Conservation (phyloP, 2,329 filamentous ascomycete genomes). For the Colletotrichum cordylinicola region DNA sequence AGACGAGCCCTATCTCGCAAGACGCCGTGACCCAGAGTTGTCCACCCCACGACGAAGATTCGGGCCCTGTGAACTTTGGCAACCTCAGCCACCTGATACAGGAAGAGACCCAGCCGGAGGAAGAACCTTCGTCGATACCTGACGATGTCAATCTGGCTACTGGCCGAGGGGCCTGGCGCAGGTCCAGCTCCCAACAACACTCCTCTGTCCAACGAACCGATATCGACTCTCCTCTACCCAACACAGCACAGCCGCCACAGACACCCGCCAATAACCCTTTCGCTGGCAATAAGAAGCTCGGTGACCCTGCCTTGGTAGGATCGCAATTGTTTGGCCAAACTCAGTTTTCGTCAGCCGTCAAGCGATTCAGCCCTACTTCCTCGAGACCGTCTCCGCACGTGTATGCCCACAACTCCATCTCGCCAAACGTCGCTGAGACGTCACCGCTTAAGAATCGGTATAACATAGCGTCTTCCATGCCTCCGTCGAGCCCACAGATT, state of each 20-base stretch:
- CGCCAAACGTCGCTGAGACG: slow-evolving; percentile 48
- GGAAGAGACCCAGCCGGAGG: slow-evolving; percentile 46
- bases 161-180: slow-evolving; percentile 44
- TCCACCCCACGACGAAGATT: slow-evolving; percentile 52
- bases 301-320: slow-evolving; percentile 38
- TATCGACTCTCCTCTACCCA: slow-evolving; percentile 35
- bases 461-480: slow-evolving; percentile 50
- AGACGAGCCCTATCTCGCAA: slow-evolving; percentile 23
- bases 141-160: slow-evolving; percentile 40
- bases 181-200: slow-evolving; percentile 36
- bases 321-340: slow-evolving; percentile 63
- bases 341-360: slow-evolving; percentile 58
- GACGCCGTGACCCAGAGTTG: slow-evolving; percentile 27
- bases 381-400: slow-evolving; percentile 61
- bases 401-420: slow-evolving; percentile 47
- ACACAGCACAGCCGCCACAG: slow-evolving; percentile 40
- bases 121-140: slow-evolving; percentile 37
- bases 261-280: slow-evolving; percentile 61
- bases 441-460: slow-evolving; percentile 58
- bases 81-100: slow-evolving; percentile 38
- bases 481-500: slow-evolving; percentile 46
- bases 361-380: slow-evolving; percentile 59
- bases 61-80: slow-evolving; percentile 54
- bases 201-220: slow-evolving; percentile 25
- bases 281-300: slow-evolving; percentile 36